Evolutionary conservation across 441 rosid species (phyloP).

Genomic region (Mallotus japonicus): DNA sequence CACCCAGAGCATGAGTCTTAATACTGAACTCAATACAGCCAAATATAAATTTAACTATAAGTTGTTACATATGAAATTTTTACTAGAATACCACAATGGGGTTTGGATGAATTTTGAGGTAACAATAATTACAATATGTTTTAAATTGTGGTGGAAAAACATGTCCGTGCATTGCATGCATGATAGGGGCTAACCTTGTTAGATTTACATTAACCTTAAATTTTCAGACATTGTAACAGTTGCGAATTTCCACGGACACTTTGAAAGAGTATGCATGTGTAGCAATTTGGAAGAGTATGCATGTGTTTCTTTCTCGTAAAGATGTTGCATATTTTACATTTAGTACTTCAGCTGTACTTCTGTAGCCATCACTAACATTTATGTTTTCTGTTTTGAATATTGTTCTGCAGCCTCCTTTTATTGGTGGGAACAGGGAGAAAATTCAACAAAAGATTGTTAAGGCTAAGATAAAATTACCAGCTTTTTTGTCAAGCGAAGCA

Average conservation of each 20-base stretch:
- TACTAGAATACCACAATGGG: not conserved
- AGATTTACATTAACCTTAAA: not conserved
- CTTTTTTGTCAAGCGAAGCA: slow-evolving; percentile 63
- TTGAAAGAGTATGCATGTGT: not conserved
- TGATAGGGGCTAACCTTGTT: not conserved
- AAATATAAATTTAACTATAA: not conserved
- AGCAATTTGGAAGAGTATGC: not conserved
- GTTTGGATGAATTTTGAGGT: not conserved
- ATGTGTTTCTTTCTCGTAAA: not conserved
- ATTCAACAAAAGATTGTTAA: slow-evolving; percentile 65
- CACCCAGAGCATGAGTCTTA: not conserved
- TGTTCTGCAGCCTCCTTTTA: slow-evolving; percentile 34
- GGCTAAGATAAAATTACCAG: slow-evolving; percentile 69
- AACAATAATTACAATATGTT: not conserved
- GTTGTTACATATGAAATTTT: not conserved
- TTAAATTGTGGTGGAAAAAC: not conserved
- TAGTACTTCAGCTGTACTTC: not conserved
- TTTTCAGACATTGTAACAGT: not conserved
- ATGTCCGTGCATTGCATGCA: not conserved
- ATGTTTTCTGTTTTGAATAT: not conserved
- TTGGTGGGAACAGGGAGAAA: slow-evolving; percentile 30
- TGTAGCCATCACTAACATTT: not conserved
- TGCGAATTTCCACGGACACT: not conserved
- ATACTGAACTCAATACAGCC: not conserved
- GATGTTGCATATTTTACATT: not conserved